A percentile compares a stretch with the other conserved stretches of the same genome.
phyloP scores from a whole-genome alignment of 164 flowering plant species.

The Tetrastigma voinierianum region DNA sequence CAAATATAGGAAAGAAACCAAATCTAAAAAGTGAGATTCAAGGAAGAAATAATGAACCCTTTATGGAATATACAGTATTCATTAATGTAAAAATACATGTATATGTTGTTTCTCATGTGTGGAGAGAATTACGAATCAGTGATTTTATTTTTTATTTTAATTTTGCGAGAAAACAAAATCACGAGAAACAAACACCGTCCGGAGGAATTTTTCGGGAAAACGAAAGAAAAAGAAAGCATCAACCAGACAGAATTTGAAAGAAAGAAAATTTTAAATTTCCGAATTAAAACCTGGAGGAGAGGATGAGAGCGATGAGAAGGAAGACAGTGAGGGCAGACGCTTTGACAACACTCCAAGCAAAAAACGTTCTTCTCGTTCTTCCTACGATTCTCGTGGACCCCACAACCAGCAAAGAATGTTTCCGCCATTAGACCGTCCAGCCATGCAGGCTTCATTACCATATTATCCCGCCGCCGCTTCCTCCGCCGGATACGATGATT shows the following conservation, averaged over 20 bases:
- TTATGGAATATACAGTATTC: conserved; percentile 4
- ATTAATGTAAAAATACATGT: neutral
- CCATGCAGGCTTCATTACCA: conserved; percentile 57
- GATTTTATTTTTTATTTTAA: too few relatives aligned
- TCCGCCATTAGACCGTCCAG: conserved; percentile 43
- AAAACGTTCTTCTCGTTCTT: conserved; percentile 74
- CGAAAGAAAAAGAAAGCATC: too few relatives aligned
- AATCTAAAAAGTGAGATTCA: conserved; percentile 32
- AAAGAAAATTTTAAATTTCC: too few relatives aligned
- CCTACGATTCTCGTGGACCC: conserved; percentile 42
- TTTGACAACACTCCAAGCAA: conserved; percentile 56
- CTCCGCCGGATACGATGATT: neutral
- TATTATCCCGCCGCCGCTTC: conserved; percentile 3
- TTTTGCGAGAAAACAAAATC: too few relatives aligned
- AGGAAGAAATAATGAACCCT: conserved; percentile 8
- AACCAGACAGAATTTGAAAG: too few relatives aligned
- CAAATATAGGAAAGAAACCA: conserved; percentile 45
- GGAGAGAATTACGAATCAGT: neutral
- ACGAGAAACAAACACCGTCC: too few relatives aligned
- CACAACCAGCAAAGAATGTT: conserved; percentile 54
- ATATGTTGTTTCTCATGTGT: too few relatives aligned
- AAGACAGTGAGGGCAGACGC: conserved; percentile 72
- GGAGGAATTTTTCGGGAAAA: too few relatives aligned
- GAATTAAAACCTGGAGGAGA: conserved; percentile 47
- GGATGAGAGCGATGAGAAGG: conserved; percentile 60